phyloP scores from a whole-genome alignment of 139 green algal genomes.

The Cymbomonas tetramitiformis region DNA sequence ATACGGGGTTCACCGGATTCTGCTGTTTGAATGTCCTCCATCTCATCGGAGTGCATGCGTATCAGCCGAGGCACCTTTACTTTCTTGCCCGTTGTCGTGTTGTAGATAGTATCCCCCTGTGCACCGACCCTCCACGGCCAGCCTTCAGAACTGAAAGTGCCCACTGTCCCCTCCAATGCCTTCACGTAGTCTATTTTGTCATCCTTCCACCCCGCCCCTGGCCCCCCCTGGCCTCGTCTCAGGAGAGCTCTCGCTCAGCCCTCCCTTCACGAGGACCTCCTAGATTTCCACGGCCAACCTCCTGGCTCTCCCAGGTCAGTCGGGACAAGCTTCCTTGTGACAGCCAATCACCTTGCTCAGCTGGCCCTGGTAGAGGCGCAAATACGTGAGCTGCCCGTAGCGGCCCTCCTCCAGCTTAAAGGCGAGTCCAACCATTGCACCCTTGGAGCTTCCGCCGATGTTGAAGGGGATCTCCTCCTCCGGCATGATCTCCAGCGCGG shows the following conservation, averaged over 20 bases:
- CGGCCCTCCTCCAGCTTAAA: constrained; percentile 98
- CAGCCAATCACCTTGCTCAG: too few relatives aligned
- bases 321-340: too few relatives aligned
- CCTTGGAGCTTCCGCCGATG: constrained; percentile 12
- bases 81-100: constrained; percentile 35
- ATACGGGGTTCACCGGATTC: background rate
- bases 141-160: too few relatives aligned
- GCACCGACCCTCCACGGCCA: too few relatives aligned
- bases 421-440: constrained; percentile 45
- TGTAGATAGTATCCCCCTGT: constrained; percentile 29
- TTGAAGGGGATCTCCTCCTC: constrained; percentile 17
- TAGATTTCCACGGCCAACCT: too few relatives aligned
- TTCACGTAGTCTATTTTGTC: too few relatives aligned
- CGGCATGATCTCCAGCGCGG: constrained; percentile 9
- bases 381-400: constrained; percentile 95
- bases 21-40: constrained; percentile 43
- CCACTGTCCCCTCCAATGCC: too few relatives aligned
- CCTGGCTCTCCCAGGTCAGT: too few relatives aligned
- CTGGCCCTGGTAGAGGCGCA: constrained; percentile 80
- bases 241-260: too few relatives aligned
- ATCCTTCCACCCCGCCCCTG: too few relatives aligned
- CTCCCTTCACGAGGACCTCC: too few relatives aligned
- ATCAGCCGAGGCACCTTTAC: constrained; percentile 76
- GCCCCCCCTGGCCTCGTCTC: too few relatives aligned
- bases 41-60: constrained; percentile 75